phyloP scores from a whole-genome alignment of 768 basidiomycete species.

The Lyophyllum semitale region DNA sequence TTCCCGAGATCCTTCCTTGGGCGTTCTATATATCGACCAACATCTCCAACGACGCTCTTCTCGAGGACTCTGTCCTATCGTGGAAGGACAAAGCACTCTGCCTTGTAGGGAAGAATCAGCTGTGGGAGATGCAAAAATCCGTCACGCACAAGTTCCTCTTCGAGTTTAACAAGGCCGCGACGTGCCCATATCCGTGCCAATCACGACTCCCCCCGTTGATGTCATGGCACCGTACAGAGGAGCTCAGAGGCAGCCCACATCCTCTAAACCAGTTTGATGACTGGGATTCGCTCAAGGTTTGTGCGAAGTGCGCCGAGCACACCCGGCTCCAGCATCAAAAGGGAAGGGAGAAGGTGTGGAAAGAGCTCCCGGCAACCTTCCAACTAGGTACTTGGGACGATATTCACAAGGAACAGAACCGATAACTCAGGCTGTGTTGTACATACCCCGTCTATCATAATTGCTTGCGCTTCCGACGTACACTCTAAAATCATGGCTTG shows the following conservation, averaged over 20 bases:
- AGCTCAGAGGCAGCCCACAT: slow-evolving; percentile 35
- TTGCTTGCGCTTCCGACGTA: background rate
- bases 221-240: slow-evolving; percentile 34
- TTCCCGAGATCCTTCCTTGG: slow-evolving; percentile 45
- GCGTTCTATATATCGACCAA: slow-evolving; percentile 47
- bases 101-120: too few species aligned
- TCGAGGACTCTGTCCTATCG: slow-evolving; percentile 34
- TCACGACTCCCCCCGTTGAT: slow-evolving; percentile 23
- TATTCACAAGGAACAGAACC: slow-evolving; percentile 34
- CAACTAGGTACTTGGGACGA: slow-evolving; percentile 40
- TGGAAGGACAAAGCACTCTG: slow-evolving; percentile 45
- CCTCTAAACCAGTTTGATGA: slow-evolving; percentile 38
- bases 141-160: slow-evolving; percentile 37
- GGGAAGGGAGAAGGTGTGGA: slow-evolving; percentile 40
- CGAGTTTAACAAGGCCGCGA: slow-evolving; percentile 29
- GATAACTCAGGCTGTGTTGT: slow-evolving; percentile 21
- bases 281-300: slow-evolving; percentile 33
- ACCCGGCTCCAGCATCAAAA: slow-evolving; percentile 29
- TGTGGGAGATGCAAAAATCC: too few species aligned
- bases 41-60: too few species aligned
- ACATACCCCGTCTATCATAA: background rate
- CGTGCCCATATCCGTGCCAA: slow-evolving; percentile 29
- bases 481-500: background rate
- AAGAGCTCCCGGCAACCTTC: slow-evolving; percentile 35
- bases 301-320: slow-evolving; percentile 30